Conservation (phyloP, 164 flowering plant species). For the Sextonia rubra region DNA sequence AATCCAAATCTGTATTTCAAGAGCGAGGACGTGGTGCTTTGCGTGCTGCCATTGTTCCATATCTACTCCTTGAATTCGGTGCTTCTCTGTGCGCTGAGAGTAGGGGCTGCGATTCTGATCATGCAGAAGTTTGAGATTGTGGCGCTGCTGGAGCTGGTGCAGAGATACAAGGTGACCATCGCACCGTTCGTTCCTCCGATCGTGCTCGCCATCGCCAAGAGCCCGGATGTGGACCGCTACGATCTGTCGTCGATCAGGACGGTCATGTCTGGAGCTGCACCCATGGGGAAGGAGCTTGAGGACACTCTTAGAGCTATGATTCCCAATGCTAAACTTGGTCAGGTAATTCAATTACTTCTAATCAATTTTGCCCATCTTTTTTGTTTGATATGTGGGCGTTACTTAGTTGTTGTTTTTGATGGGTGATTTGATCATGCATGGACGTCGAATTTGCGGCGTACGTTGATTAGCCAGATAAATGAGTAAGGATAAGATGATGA, state of each 20-base stretch:
- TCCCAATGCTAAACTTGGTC: slow-evolving; percentile 81
- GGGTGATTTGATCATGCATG: too few species aligned
- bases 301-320: slow-evolving; percentile 63
- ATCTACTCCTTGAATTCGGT: slow-evolving; percentile 78
- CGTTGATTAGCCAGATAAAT: too few species aligned
- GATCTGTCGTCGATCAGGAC: slow-evolving; percentile 70
- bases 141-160: slow-evolving; percentile 50
- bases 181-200: slow-evolving; percentile 91
- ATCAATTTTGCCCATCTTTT: neutral
- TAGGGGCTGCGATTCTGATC: slow-evolving; percentile 72
- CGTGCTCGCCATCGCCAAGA: slow-evolving; percentile 68
- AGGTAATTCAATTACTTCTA: slow-evolving; percentile 40
- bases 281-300: slow-evolving; percentile 92
- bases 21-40: slow-evolving; percentile 66
- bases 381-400: too few species aligned
- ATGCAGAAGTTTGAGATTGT: slow-evolving; percentile 73
- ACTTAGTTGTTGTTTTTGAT: too few species aligned
- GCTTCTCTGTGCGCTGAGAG: slow-evolving; percentile 63
- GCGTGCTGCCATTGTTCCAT: slow-evolving; percentile 81
- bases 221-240: slow-evolving; percentile 47
- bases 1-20: slow-evolving; percentile 68
- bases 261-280: slow-evolving; percentile 81
- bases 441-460: too few species aligned
- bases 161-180: slow-evolving; percentile 61
- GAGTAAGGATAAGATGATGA: too few species aligned